Conservation (phyloP, 768 basidiomycete species). For the Termitomyces sp. region DNA sequence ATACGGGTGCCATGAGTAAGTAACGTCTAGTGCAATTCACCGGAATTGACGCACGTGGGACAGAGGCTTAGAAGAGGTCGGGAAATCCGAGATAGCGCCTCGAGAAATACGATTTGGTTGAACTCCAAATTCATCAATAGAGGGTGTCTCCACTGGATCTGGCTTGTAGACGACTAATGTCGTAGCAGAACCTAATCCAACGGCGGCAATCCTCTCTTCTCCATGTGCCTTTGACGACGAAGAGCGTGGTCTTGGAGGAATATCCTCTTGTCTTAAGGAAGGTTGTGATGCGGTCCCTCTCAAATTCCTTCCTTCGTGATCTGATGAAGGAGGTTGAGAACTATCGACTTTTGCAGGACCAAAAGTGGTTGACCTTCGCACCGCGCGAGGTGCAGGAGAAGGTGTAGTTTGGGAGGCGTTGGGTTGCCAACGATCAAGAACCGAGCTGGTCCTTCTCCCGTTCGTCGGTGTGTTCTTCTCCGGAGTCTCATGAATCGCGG, state of each 20-base stretch:
- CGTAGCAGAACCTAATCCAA: conserved; percentile 64
- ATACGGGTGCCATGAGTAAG: conserved; percentile 27
- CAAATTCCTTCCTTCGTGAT: conserved; percentile 1
- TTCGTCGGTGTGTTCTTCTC: conserved; percentile 25
- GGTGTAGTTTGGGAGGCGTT: conserved; percentile 22
- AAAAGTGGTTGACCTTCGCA: conserved; percentile 33
- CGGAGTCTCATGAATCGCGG: conserved; percentile 24
- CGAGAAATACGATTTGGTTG: conserved; percentile 21
- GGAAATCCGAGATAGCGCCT: conserved; percentile 24
- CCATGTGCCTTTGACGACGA: conserved; percentile 1
- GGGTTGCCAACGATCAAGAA: conserved; percentile 71
- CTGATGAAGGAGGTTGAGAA: conserved; percentile 5
- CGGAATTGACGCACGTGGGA: conserved; percentile 85
- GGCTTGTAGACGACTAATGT: conserved; percentile 63
- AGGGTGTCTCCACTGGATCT: conserved; percentile 36
- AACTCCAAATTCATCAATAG: conserved; percentile 45
- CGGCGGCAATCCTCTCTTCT: conserved; percentile 18
- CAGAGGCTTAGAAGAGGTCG: conserved; percentile 53
- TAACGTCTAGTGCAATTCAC: conserved; percentile 46
- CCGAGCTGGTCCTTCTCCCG: conserved; percentile 39
- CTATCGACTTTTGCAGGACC: conserved; percentile 20
- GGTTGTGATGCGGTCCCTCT: conserved; percentile 23
- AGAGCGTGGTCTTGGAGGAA: conserved; percentile 1
- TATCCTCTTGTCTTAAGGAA: conserved; percentile 7
- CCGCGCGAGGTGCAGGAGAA: conserved; percentile 32